These are phyloP conservation scores for Apiotrichum domesticum DNA, from an alignment of 1,284 basidiomycete genomes.

Conservation along the genomic window DNA sequence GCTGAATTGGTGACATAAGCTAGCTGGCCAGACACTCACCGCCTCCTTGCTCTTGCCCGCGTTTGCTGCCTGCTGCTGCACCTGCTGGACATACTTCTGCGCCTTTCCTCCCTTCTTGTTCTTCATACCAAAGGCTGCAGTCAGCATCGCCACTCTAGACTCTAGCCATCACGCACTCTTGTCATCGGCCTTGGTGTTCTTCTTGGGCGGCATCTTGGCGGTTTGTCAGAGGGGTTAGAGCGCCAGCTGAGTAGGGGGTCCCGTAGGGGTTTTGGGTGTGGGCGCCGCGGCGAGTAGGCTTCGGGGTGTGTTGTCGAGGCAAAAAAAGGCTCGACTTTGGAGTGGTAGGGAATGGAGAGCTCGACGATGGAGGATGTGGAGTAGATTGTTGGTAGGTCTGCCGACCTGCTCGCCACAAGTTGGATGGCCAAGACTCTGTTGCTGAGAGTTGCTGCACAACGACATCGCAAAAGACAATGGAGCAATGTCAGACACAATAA, in stretches of 20 bases:
- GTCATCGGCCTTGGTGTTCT: slow-evolving; percentile 33
- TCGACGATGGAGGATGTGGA: too few relatives aligned
- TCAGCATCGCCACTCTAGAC: neutral
- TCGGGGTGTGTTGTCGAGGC: too few relatives aligned
- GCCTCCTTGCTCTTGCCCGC: slow-evolving; percentile 71
- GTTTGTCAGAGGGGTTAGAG: slow-evolving; percentile 7
- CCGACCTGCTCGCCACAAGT: too few relatives aligned
- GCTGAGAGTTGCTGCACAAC: too few relatives aligned
- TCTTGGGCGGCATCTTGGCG: slow-evolving; percentile 34
- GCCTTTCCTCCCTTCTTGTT: slow-evolving; percentile 95
- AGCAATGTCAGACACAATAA: too few relatives aligned
- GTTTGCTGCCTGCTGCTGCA: slow-evolving; percentile 63
- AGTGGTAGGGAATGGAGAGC: too few relatives aligned
- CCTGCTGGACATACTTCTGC: slow-evolving; percentile 71
- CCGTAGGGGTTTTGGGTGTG: neutral
- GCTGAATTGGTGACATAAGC: neutral
- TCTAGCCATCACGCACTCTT: slow-evolving; percentile 19
- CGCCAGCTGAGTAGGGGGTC: neutral
- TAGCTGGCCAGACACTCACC: slow-evolving; percentile 25
- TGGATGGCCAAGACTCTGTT: too few relatives aligned
- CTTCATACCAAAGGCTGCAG: slow-evolving; percentile 73
- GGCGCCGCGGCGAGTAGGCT: too few relatives aligned
- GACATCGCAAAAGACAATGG: too few relatives aligned
- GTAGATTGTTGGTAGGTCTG: too few relatives aligned
- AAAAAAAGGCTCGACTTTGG: too few relatives aligned